phyloP scores from a whole-genome alignment of 176 grass and related monocot genomes.

The Poa pratensis region DNA sequence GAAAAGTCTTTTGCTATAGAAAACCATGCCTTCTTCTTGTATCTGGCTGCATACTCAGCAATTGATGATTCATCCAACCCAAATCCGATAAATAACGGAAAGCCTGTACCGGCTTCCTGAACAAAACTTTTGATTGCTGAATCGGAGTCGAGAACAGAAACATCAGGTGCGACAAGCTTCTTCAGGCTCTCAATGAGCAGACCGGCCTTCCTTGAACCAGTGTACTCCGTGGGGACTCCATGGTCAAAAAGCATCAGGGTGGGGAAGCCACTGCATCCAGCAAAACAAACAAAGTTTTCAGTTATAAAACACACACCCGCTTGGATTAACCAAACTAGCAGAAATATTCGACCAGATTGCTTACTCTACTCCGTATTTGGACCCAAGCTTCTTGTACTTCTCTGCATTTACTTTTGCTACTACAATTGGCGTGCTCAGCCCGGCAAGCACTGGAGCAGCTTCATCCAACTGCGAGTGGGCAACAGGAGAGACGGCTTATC shows the following conservation, averaged over 20 bases:
- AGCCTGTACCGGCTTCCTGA: constrained; percentile 53
- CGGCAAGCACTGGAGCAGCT: constrained; percentile 68
- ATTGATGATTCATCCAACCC: constrained; percentile 66
- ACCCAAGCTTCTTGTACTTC: constrained; percentile 76
- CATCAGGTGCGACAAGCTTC: constrained; percentile 74
- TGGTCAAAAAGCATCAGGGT: constrained; percentile 88
- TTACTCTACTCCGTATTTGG: constrained; percentile 90
- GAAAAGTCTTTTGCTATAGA: constrained; percentile 75
- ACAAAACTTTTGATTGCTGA: constrained; percentile 65
- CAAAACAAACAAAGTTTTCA: constrained; percentile 7
- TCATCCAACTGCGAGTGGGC: constrained; percentile 69
- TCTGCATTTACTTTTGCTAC: constrained; percentile 86
- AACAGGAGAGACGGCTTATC: constrained; percentile 6
- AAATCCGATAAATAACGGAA: constrained; percentile 87
- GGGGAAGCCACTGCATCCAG: constrained; percentile 79
- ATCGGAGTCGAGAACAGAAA: constrained; percentile 71
- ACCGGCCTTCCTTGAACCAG: constrained; percentile 81
- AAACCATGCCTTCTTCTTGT: constrained; percentile 97
- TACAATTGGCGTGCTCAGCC: constrained; percentile 60
- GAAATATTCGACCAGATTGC: constrained; percentile 17
- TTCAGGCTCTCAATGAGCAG: constrained; percentile 70
- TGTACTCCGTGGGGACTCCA: constrained; percentile 77
- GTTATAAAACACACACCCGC: not conserved
- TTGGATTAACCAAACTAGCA: not conserved
- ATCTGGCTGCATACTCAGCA: constrained; percentile 58